phyloP scores from a whole-genome alignment of 2,329 filamentous ascomycete species.

The Ophiostoma populinum region DNA sequence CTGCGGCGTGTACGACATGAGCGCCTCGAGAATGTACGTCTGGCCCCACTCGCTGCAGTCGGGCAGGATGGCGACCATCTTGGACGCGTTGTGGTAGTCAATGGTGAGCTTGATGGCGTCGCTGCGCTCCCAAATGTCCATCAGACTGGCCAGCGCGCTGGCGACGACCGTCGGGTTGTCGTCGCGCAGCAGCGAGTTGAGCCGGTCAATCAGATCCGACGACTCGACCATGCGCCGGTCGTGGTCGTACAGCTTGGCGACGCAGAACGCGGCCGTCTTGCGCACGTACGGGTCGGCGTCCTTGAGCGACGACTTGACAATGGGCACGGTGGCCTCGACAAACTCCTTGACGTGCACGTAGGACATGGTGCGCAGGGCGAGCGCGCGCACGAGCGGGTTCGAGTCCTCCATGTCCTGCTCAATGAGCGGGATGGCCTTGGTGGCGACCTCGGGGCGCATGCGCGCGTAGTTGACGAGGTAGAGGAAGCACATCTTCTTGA shows the following conservation, averaged over 20 bases:
- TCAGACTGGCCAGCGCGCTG: conserved; percentile 73
- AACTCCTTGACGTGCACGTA: conserved; percentile 96
- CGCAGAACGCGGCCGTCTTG: conserved; percentile 90
- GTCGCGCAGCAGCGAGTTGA: conserved; percentile 80
- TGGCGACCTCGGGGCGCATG: conserved; percentile 80
- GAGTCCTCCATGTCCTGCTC: conserved; percentile 85
- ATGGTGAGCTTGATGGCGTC: conserved; percentile 97
- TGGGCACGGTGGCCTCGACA: conserved; percentile 73
- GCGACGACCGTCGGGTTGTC: conserved; percentile 97
- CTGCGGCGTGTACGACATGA: conserved; percentile 95
- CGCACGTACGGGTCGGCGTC: conserved; percentile 91
- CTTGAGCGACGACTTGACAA: conserved; percentile 66
- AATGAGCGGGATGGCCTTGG: conserved; percentile 81
- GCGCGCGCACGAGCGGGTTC: conserved; percentile 80
- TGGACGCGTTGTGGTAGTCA: conserved; percentile 92
- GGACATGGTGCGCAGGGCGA: conserved; percentile 87
- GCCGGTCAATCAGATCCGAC: conserved; percentile 78
- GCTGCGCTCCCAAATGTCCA: conserved; percentile 97
- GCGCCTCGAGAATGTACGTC: conserved; percentile 90
- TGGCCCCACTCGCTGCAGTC: conserved; percentile 99
- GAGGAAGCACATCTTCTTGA: conserved; percentile 99
- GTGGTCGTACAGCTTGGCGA: conserved; percentile 95
- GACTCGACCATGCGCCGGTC: conserved; percentile 77
- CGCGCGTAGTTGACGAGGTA: conserved; percentile 95
- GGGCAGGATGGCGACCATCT: conserved; percentile 89